Conservation (phyloP, 352 stramenopile genomes). For the Phytophthora nicotianae region DNA sequence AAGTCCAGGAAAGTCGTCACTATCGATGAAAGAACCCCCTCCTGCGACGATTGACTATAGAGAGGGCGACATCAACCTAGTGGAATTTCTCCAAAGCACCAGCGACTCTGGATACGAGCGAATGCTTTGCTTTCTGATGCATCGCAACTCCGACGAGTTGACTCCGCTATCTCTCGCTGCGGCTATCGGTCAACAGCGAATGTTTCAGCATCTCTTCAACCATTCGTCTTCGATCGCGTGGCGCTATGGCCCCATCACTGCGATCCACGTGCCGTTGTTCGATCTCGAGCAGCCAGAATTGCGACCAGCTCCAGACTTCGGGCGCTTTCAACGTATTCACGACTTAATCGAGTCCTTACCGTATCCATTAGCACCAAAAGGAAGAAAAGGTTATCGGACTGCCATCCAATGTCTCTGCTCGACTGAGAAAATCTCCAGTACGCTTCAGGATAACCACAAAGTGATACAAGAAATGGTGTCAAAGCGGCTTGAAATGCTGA, state of each 20-base stretch:
- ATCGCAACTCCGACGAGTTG: conserved; percentile 58
- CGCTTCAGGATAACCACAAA: conserved; percentile 28
- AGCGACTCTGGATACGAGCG: conserved; percentile 35
- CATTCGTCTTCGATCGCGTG: conserved; percentile 52
- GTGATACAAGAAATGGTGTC: conserved; percentile 37
- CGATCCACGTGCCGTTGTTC: conserved; percentile 53
- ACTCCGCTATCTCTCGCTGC: conserved; percentile 65
- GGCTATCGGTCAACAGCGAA: conserved; percentile 49
- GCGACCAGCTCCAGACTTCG: conserved; percentile 23
- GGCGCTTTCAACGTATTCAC: conserved; percentile 31
- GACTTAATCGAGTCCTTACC: conserved; percentile 18
- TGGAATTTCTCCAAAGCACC: conserved; percentile 41
- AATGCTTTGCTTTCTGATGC: conserved; percentile 49
- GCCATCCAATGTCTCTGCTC: conserved; percentile 69
- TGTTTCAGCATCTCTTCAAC: conserved; percentile 68
- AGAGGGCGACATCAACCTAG: conserved; percentile 25
- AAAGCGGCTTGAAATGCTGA: conserved; percentile 60
- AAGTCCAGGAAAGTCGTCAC: background rate
- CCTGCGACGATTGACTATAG: background rate
- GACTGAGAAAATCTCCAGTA: conserved; percentile 48
- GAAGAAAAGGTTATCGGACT: conserved; percentile 40
- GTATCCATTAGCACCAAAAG: conserved; percentile 47
- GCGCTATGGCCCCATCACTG: conserved; percentile 63
- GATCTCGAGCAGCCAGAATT: conserved; percentile 59
- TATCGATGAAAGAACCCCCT: conserved; percentile 1